Conservation (phyloP, 345 rosid genomes). For the Kandelia obovata region DNA sequence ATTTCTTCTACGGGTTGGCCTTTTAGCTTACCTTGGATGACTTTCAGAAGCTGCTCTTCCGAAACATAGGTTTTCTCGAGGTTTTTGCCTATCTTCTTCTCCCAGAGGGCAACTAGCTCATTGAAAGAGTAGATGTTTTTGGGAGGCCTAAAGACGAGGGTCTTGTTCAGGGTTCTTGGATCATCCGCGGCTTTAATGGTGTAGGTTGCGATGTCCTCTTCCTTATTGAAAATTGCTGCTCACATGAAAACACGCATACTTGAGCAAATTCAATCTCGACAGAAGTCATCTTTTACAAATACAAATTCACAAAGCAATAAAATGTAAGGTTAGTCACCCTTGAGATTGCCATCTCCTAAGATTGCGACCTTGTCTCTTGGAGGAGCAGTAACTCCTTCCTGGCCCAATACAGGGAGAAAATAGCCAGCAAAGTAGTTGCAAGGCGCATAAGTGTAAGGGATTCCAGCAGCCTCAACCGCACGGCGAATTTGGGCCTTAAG, state of each 20-base stretch:
- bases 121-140: conserved; percentile 23
- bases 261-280: background rate
- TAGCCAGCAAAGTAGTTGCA: conserved; percentile 16
- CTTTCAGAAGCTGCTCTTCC: conserved; percentile 29
- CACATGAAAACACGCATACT: background rate
- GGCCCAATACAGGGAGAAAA: conserved; percentile 9
- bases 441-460: conserved; percentile 26
- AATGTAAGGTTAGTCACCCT: conserved; percentile 13
- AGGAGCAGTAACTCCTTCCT: conserved; percentile 15
- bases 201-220: conserved; percentile 23
- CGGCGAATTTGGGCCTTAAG: conserved; percentile 23
- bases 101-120: conserved; percentile 31
- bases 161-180: conserved; percentile 37
- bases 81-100: conserved; percentile 34
- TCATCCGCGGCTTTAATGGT: conserved; percentile 38
- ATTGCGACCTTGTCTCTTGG: conserved; percentile 21
- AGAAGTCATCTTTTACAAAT: too few relatives aligned
- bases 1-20: too few relatives aligned
- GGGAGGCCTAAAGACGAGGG: conserved; percentile 24
- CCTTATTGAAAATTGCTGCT: conserved; percentile 20
- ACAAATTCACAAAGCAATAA: too few relatives aligned
- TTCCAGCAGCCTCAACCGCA: conserved; percentile 25
- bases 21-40: conserved; percentile 25
- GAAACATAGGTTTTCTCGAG: conserved; percentile 26
- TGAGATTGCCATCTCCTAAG: conserved; percentile 29